These are phyloP conservation scores for Citrullus mucosospermus DNA, from an alignment of 306 rosid genomes.

Conservation along the genomic window DNA sequence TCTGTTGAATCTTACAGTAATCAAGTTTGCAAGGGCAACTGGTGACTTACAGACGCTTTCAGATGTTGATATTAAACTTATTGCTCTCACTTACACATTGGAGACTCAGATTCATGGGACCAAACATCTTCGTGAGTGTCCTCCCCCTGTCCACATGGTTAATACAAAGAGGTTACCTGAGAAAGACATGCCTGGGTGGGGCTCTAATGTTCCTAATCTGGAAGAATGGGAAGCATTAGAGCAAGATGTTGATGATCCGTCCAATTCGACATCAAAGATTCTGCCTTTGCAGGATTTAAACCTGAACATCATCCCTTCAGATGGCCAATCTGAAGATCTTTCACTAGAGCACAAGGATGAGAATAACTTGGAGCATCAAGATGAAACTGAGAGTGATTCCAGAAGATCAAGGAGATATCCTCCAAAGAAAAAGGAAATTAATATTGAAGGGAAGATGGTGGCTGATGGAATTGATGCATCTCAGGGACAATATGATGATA, in stretches of 20 bases:
- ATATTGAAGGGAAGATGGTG: conserved; percentile 66
- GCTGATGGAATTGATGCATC: conserved; percentile 77
- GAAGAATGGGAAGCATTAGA: conserved; percentile 89
- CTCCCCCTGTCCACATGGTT: conserved; percentile 59
- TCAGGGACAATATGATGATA: conserved; percentile 45
- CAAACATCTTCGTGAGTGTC: conserved; percentile 54
- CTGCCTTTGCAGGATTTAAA: conserved; percentile 74
- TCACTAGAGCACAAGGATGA: conserved; percentile 19
- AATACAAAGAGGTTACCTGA: conserved; percentile 67
- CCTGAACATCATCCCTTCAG: conserved; percentile 42
- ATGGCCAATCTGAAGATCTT: conserved; percentile 27
- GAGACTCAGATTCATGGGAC: conserved; percentile 80
- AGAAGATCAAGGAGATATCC: conserved; percentile 31
- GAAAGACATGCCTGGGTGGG: conserved; percentile 98
- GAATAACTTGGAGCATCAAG: conserved; percentile 26
- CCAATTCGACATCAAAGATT: conserved; percentile 38
- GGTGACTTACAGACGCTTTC: conserved; percentile 94
- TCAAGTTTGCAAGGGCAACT: conserved; percentile 77
- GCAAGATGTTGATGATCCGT: conserved; percentile 23
- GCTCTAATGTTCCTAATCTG: conserved; percentile 74
- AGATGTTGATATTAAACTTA: conserved; percentile 73
- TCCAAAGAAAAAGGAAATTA: conserved; percentile 50
- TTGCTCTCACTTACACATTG: conserved; percentile 62
- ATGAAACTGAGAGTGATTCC: conserved; percentile 15
- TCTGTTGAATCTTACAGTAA: conserved; percentile 26